Base-by-base conservation (phyloP, 2,329 filamentous ascomycete species). In the Ploettnerulaceae sp. region DNA sequence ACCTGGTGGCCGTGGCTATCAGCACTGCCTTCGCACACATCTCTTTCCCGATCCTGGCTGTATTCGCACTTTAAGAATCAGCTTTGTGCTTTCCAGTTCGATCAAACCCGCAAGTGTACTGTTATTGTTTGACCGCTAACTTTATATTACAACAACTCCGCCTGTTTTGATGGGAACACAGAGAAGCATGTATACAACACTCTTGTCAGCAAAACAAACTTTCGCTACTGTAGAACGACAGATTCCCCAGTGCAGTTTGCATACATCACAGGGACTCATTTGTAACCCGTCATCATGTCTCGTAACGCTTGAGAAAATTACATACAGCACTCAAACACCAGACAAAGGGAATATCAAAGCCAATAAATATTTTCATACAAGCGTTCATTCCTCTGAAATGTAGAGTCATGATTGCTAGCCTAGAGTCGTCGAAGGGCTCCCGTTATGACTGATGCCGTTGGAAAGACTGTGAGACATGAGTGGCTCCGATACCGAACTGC, bases 401-500 rank as follows among this genome's bases (percentile, higher is more conserved):
- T 14, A 12, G 4, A 33, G 14, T 18, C 18, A 5, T 20, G 21
- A 39, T 39, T 29, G 11, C 35, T 36, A 46, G 18, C 35, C 20
- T 15, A 46, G 34, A 12, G 43, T 20, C 9, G 43, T 21, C 14
- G 36, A 20, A 7, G 45, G 36, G 12, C 37, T 47, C 9, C 33
- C 36, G 21, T 24, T 18, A 9, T 32, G 17, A 15, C 11, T 37
- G 26, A 38, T 37, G 3, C 51, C 51, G 33, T 54, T 54, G 5
- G 48, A 38, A 5, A 51, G 34, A 8, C 38, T 15, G 20, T 39
- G 48, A 12, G 40, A 44, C 5, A 41, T 8, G 5, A 33, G 26
- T 29, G 43, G 35, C n/a, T 52, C 49, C 25, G 49, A 43, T 3
- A 45, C 12, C 7, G 51, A 48, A 6, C 40, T 49, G 11, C 46